Percentiles rank a stretch among this genome's conserved stretches.
phyloP scores from a whole-genome alignment of 352 stramenopile genomes.

The Pythium periplocum region DNA sequence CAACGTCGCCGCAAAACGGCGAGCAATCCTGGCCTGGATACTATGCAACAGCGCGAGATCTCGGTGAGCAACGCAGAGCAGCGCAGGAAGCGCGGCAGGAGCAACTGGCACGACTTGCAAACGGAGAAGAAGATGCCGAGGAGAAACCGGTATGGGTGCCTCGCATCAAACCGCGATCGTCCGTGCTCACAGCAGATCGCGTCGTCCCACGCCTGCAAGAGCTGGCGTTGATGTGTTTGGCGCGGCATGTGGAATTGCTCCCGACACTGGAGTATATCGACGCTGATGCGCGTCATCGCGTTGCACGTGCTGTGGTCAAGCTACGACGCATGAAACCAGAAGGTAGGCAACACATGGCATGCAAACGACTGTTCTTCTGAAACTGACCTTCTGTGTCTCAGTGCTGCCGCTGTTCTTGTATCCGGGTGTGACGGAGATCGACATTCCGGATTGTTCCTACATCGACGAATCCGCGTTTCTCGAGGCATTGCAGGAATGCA shows the following conservation, averaged over 20 bases:
- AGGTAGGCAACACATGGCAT: conserved; percentile 15
- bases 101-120: conserved; percentile 32
- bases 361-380: background rate
- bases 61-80: conserved; percentile 53
- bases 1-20: background rate
- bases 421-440: conserved; percentile 73
- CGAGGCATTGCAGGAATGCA: conserved; percentile 42
- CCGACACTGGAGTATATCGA: conserved; percentile 72
- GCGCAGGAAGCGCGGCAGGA: conserved; percentile 55
- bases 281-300: conserved; percentile 44
- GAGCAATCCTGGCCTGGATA: conserved; percentile 65
- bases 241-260: conserved; percentile 59
- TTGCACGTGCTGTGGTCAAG: conserved; percentile 52
- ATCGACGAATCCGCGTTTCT: conserved; percentile 70
- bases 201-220: conserved; percentile 47
- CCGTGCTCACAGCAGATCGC: conserved; percentile 41
- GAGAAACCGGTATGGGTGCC: conserved; percentile 39
- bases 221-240: conserved; percentile 47
- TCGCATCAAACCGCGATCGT: conserved; percentile 38
- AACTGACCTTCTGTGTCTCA: conserved; percentile 1
- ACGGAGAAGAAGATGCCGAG: conserved; percentile 17
- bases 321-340: conserved; percentile 51
- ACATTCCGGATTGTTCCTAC: conserved; percentile 76
- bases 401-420: conserved; percentile 81
- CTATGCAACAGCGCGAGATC: conserved; percentile 55